phyloP scores from a whole-genome alignment of 148 eudicot genomes.

The Nyssa sinensis region DNA sequence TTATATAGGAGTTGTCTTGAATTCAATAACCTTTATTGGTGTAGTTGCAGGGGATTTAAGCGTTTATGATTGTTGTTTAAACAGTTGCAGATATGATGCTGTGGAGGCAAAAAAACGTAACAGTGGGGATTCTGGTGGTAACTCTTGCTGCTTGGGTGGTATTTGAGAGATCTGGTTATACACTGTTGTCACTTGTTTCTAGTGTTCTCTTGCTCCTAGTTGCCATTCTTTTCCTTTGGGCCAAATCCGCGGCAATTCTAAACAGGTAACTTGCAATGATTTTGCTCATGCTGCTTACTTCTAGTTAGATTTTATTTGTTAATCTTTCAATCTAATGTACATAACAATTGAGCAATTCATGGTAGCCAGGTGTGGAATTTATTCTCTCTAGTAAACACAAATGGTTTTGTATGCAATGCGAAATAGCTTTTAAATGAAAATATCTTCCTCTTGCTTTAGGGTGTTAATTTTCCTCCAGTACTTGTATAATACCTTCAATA shows the following conservation, averaged over 20 bases:
- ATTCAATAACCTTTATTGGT: not conserved
- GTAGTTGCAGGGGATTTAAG: not conserved
- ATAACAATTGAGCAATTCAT: not conserved
- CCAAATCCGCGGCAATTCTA: slow-evolving; percentile 83
- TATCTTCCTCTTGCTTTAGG: slow-evolving; percentile 1
- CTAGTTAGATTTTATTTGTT: not conserved
- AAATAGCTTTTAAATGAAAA: too few species aligned
- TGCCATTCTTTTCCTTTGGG: slow-evolving; percentile 80
- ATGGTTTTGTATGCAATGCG: not conserved
- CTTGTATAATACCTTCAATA: not conserved
- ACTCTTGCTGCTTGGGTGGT: slow-evolving; percentile 60
- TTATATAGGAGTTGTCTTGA: not conserved
- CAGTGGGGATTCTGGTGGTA: slow-evolving; percentile 38
- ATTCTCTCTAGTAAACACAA: not conserved
- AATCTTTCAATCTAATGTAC: not conserved
- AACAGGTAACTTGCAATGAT: slow-evolving; percentile 51
- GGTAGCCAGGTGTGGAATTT: not conserved
- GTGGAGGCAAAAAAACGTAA: slow-evolving; percentile 63
- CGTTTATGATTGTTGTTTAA: slow-evolving; percentile 9
- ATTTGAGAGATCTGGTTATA: slow-evolving; percentile 81
- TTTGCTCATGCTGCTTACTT: not conserved
- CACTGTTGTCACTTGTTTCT: slow-evolving; percentile 60
- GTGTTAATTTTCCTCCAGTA: slow-evolving; percentile 1
- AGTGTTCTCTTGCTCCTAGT: slow-evolving; percentile 75
- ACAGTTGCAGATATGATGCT: slow-evolving; percentile 90